Evolutionary conservation across 1,284 basidiomycete species (phyloP).

Genomic region (Tilletia caries): DNA sequence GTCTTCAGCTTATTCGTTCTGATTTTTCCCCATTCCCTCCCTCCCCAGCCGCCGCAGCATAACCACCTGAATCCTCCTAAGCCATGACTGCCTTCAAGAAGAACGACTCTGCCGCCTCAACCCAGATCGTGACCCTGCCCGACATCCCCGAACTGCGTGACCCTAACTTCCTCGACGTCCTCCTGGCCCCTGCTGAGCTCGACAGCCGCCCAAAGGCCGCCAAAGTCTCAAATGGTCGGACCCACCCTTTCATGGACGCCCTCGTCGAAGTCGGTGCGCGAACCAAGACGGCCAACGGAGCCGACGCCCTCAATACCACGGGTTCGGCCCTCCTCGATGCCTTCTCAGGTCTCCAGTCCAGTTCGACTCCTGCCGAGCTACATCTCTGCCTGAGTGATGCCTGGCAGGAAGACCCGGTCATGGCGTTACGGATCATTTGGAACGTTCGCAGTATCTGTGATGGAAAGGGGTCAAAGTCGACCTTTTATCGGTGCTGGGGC

Average conservation of each 20-base stretch:
- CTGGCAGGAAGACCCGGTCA: conserved; percentile 61
- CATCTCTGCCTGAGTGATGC: conserved; percentile 67
- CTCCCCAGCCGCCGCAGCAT: too few relatives aligned
- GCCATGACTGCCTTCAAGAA: not conserved
- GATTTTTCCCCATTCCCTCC: too few relatives aligned
- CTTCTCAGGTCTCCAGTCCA: conserved; percentile 71
- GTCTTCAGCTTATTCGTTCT: too few relatives aligned
- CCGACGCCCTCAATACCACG: not conserved
- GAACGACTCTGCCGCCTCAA: not conserved
- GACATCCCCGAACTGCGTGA: not conserved
- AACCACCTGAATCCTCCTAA: not conserved
- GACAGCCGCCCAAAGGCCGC: not conserved
- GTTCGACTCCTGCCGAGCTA: conserved; percentile 76
- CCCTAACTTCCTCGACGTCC: not conserved
- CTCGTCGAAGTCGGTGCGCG: not conserved
- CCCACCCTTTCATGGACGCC: conserved; percentile 6
- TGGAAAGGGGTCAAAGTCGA: conserved; percentile 60
- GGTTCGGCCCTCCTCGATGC: conserved; percentile 1
- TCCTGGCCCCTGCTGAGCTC: not conserved
- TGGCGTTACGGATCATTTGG: conserved; percentile 65
- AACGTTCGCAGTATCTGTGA: conserved; percentile 65
- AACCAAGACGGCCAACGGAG: not conserved
- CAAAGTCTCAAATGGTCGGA: not conserved
- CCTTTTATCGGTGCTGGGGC: conserved; percentile 64
- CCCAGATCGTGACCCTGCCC: not conserved